These are phyloP conservation scores for Fusarium azukiicola DNA, from an alignment of 2,329 filamentous ascomycete genomes.

Conservation along the genomic window DNA sequence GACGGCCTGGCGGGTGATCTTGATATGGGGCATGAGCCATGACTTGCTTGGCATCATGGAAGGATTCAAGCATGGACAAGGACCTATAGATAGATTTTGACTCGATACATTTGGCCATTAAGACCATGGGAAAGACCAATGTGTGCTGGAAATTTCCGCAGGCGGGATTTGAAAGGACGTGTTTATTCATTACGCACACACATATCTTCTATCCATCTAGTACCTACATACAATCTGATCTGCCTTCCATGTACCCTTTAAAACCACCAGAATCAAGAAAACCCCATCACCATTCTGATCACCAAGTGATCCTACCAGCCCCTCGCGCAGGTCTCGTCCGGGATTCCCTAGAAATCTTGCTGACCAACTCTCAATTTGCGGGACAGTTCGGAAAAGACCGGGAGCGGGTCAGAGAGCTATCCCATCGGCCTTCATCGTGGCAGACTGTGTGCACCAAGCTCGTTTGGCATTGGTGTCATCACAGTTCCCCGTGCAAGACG, in stretches of 20 bases:
- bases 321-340: not conserved
- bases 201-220: not conserved
- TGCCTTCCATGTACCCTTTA: not conserved
- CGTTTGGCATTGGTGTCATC: not conserved
- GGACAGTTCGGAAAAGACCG: not conserved
- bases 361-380: not conserved
- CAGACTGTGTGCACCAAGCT: not conserved
- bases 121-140: not conserved
- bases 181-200: not conserved
- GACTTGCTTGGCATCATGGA: not conserved
- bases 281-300: not conserved
- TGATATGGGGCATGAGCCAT: conserved; percentile 12
- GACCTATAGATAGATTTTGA: not conserved
- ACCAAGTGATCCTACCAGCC: not conserved
- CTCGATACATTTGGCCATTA: not conserved
- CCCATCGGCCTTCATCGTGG: not conserved
- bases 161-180: not conserved
- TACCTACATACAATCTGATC: not conserved
- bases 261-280: not conserved
- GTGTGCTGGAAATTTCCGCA: too few species aligned
- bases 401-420: not conserved
- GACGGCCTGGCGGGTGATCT: not conserved
- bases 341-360: not conserved
- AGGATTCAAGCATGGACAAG: not conserved
- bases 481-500: not conserved